Conservation (phyloP, 805 yeast species). For the Vanderwaltozyma yarrowii region DNA sequence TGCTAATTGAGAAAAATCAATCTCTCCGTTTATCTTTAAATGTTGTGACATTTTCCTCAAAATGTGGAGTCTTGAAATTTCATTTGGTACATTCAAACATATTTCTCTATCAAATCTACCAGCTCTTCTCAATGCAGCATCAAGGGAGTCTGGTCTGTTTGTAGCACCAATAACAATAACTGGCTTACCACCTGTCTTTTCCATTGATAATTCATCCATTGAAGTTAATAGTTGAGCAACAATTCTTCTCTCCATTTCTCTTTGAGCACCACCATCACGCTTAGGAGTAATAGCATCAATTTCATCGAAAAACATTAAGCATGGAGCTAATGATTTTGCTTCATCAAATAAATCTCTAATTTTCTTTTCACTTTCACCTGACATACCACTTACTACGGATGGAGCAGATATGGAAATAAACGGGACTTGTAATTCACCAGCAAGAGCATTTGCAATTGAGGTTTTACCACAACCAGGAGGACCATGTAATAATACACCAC, state of each 20-base stretch:
- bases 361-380: constrained; percentile 97
- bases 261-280: constrained; percentile 86
- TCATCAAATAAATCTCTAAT: constrained; percentile 88
- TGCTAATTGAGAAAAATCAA: constrained; percentile 67
- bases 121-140: constrained; percentile 89
- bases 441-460: constrained; percentile 89
- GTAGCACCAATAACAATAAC: constrained; percentile 95
- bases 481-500: constrained; percentile 90
- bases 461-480: constrained; percentile 99
- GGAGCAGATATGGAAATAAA: constrained; percentile 90
- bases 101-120: constrained; percentile 96
- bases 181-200: constrained; percentile 85
- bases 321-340: constrained; percentile 83
- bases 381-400: constrained; percentile 94
- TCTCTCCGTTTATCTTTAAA: constrained; percentile 56
- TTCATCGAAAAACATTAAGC: constrained; percentile 88
- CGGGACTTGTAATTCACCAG: constrained; percentile 90
- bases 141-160: constrained; percentile 90
- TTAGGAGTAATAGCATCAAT: constrained; percentile 98
- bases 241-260: constrained; percentile 96
- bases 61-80: constrained; percentile 66
- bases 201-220: constrained; percentile 85
- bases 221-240: constrained; percentile 92
- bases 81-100: constrained; percentile 89
- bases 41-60: constrained; percentile 60